Evolutionary conservation across 352 stramenopile species (phyloP).

Genomic region (Pythium guiyangense): DNA sequence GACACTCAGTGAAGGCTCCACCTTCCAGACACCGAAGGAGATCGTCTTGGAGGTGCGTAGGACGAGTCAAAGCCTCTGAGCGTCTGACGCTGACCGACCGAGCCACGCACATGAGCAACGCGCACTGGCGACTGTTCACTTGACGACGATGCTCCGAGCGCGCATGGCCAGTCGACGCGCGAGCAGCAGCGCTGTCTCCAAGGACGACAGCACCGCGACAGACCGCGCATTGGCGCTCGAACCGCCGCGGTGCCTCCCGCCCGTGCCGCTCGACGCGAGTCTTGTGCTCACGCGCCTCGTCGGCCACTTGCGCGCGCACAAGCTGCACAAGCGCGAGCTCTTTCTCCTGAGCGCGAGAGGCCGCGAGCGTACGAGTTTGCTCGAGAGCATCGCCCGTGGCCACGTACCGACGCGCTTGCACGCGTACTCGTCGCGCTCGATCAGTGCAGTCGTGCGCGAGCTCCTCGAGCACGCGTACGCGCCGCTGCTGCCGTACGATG

Average conservation of each 20-base stretch:
- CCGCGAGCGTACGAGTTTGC: constrained; percentile 16
- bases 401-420: constrained; percentile 19
- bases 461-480: constrained; percentile 17
- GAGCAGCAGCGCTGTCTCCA: no score
- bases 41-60: no score
- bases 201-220: no score
- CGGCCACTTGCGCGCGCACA: constrained; percentile 27
- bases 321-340: constrained; percentile 33
- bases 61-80: no score
- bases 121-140: no score
- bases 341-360: constrained; percentile 22
- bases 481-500: constrained; percentile 18
- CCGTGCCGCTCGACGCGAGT: constrained; percentile 9
- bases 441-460: constrained; percentile 19
- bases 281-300: constrained; percentile 22
- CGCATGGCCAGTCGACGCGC: no score
- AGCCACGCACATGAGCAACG: no score
- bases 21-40: no score
- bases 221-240: no score
- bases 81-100: no score
- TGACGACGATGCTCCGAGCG: no score
- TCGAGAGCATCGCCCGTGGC: constrained; percentile 16
- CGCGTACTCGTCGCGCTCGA: constrained; percentile 24
- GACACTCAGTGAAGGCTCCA: no score
- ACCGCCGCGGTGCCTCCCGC: constrained; percentile 7